Evolutionary conservation across 2,329 filamentous ascomycete species (phyloP), one percentile per base, ranked within the genome.

Genomic region (Epichloe coenophiala): DNA sequence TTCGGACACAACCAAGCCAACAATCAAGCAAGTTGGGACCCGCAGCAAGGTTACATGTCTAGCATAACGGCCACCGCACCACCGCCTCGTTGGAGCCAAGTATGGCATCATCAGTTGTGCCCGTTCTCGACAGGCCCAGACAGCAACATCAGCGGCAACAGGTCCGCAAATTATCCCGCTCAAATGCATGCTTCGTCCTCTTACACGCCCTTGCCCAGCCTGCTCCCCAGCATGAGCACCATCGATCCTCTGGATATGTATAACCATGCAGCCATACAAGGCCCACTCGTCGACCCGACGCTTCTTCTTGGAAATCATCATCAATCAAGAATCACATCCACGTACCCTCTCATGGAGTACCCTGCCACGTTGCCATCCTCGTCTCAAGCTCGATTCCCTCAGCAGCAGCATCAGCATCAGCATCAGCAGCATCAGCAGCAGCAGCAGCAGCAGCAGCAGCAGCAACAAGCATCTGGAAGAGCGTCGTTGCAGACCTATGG

Each of bases 341-440:
- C 8, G 3, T 19, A 12, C 33, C 15, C 31, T 8, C 9, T 21
- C 4, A 9, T 19, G 9, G 44, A 37, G 5, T 23, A 21, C 19
- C 12, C 31, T 7, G 31, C 13, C 21, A 31, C 41, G 15, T 3
- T 33, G 23, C 41, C 12, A 15, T n/a, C 19, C 15, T 12, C 1
- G 8, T 15, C 19, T 11, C 40, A 21, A 19, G 5, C 5, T 13
- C 8, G 5, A 31, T 31, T 9, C 3, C 9, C 27, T 9, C 27
- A 17, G 2, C 17, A 17, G 17, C 17, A 17, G 0, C 7, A 31
- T 0, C 27, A 31, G 1, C 3, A 31, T 1, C 27, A 9, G 7
- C 7, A 27, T 0, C 23, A 27, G 27, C 5, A 27, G 0, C 23
- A 27, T 6, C 23, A 27, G 1, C 7, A 2, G 6, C 23, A 27